These are phyloP conservation scores for Leccinum angustisporum DNA, from an alignment of 1,284 basidiomycete species.

Conservation along the genomic window DNA sequence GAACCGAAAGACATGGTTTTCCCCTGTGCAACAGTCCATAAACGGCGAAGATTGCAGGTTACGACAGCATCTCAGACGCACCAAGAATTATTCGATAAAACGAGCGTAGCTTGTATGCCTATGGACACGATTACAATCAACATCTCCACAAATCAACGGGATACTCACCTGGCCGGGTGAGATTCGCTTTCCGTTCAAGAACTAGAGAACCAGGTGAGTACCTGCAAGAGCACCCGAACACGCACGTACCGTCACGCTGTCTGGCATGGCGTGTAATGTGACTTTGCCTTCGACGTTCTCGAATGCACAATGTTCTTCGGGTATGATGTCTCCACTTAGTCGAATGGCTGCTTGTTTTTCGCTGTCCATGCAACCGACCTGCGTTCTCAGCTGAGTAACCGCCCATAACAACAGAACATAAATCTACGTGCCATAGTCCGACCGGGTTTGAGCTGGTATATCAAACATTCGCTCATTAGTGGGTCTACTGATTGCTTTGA, in stretches of 20 bases:
- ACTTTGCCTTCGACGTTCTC: slow-evolving; percentile 87
- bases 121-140: slow-evolving; percentile 26
- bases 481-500: slow-evolving; percentile 55
- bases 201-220: slow-evolving; percentile 43
- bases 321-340: slow-evolving; percentile 89
- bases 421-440: slow-evolving; percentile 60
- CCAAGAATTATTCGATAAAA: slow-evolving; percentile 95
- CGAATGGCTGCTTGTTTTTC: slow-evolving; percentile 84
- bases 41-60: slow-evolving; percentile 8
- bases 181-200: slow-evolving; percentile 91
- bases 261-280: slow-evolving; percentile 71
- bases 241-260: slow-evolving; percentile 78
- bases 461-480: slow-evolving; percentile 88
- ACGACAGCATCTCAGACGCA: slow-evolving; percentile 35
- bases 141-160: slow-evolving; percentile 14
- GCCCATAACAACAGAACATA: slow-evolving; percentile 7
- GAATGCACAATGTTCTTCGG: slow-evolving; percentile 90
- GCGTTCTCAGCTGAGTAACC: slow-evolving; percentile 17
- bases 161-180: slow-evolving; percentile 64
- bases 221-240: slow-evolving; percentile 1
- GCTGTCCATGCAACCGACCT: slow-evolving; percentile 84
- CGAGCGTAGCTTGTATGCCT: slow-evolving; percentile 82
- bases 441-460: slow-evolving; percentile 93
- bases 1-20: slow-evolving; percentile 97
- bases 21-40: slow-evolving; percentile 52